phyloP scores from a whole-genome alignment of 2,329 filamentous ascomycete species.

The Penicillium sp. region DNA sequence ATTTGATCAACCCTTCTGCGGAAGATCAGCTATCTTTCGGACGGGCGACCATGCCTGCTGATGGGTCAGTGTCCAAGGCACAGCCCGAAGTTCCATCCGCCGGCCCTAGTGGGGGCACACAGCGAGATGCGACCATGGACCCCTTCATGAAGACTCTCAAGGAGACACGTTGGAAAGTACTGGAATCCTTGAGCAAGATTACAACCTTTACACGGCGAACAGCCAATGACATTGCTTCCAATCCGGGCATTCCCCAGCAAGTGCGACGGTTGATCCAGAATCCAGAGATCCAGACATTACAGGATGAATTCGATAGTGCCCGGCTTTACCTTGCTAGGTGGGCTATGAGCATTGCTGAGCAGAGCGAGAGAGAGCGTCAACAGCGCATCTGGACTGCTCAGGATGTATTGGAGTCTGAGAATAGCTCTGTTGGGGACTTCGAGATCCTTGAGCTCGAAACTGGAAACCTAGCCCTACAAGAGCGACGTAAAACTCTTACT shows the following conservation, averaged over 20 bases:
- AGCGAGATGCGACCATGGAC: constrained; percentile 76
- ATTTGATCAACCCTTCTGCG: constrained; percentile 79
- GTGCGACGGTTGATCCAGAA: constrained; percentile 80
- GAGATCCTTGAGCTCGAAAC: constrained; percentile 83
- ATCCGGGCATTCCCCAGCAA: constrained; percentile 85
- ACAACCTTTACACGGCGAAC: constrained; percentile 93
- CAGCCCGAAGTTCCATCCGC: constrained; percentile 36
- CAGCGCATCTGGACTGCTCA: constrained; percentile 90
- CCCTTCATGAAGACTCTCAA: constrained; percentile 91
- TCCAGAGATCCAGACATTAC: constrained; percentile 89
- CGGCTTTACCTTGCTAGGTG: constrained; percentile 90
- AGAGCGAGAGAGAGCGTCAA: constrained; percentile 82
- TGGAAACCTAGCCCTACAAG: constrained; percentile 68
- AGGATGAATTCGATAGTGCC: constrained; percentile 96
- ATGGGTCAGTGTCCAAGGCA: constrained; percentile 41
- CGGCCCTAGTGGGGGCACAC: constrained; percentile 27
- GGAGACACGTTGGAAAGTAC: constrained; percentile 90
- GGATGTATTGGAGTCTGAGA: constrained; percentile 89
- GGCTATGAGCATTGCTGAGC: constrained; percentile 98
- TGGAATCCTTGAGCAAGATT: constrained; percentile 96
- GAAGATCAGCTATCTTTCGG: constrained; percentile 85
- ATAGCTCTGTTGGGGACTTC: constrained; percentile 93
- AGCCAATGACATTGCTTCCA: constrained; percentile 87
- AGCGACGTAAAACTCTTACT: constrained; percentile 73
- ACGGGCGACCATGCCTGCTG: constrained; percentile 34